These are phyloP conservation scores for Wickerhamomyces kurtzmanii DNA, from an alignment of 805 yeast genomes.

Conservation along the genomic window DNA sequence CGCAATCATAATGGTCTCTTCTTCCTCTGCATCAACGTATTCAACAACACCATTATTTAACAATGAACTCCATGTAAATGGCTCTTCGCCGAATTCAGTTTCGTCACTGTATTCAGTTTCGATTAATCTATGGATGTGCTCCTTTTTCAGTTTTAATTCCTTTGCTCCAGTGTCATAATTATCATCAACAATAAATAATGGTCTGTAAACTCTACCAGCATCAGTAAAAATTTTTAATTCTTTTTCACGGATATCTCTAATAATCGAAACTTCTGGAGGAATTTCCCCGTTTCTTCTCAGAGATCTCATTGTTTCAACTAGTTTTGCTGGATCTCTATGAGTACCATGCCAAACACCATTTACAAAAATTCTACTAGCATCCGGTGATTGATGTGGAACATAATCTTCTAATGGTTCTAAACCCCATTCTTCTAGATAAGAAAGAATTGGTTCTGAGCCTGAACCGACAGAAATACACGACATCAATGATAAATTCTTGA, in stretches of 20 bases:
- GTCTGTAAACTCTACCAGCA: slow-evolving; percentile 98
- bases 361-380: slow-evolving; percentile 89
- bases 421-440: slow-evolving; percentile 97
- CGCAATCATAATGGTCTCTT: slow-evolving; percentile 96
- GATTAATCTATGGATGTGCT: slow-evolving; percentile 65
- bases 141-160: slow-evolving; percentile 76
- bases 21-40: slow-evolving; percentile 98
- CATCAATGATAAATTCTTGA: slow-evolving; percentile 92
- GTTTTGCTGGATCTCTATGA: slow-evolving; percentile 89
- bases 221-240: slow-evolving; percentile 95
- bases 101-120: slow-evolving; percentile 50
- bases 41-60: slow-evolving; percentile 85
- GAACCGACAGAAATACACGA: slow-evolving; percentile 97
- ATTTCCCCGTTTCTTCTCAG: slow-evolving; percentile 94
- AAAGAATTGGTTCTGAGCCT: slow-evolving; percentile 89
- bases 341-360: slow-evolving; percentile 99
- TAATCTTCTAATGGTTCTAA: slow-evolving; percentile 96
- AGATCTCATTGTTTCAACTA: slow-evolving; percentile 83
- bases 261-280: slow-evolving; percentile 91
- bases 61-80: slow-evolving; percentile 78
- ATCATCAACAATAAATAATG: slow-evolving; percentile 87
- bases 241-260: slow-evolving; percentile 93
- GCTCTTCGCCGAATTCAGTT: slow-evolving; percentile 37
- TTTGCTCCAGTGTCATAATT: slow-evolving; percentile 54
- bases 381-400: slow-evolving; percentile 84